Evolutionary conservation across 163 green algal species (phyloP).

Genomic region (Trebouxiophyceae sp.): DNA sequence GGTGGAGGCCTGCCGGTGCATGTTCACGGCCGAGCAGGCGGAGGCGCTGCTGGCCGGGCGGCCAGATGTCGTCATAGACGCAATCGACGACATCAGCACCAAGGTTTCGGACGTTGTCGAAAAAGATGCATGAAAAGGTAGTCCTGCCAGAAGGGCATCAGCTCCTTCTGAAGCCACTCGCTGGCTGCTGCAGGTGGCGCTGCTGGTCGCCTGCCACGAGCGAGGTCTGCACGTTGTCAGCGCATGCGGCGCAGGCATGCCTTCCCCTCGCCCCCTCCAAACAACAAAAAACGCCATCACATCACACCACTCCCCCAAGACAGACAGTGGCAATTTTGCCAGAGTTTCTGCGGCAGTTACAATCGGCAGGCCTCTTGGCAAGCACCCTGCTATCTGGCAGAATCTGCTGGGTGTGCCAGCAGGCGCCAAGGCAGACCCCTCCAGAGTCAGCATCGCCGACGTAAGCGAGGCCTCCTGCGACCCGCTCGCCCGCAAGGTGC

Average conservation of each 20-base stretch:
- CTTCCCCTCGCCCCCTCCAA: neutral
- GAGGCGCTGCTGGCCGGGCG: slow-evolving; percentile 66
- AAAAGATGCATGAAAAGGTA: too few species aligned
- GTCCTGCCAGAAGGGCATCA: too few species aligned
- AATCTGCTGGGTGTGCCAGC: slow-evolving; percentile 14
- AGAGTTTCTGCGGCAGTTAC: too few species aligned
- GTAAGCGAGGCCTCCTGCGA: slow-evolving; percentile 76
- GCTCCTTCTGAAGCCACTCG: too few species aligned
- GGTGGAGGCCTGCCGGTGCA: slow-evolving; percentile 67
- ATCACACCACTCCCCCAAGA: too few species aligned
- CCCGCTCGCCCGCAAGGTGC: slow-evolving; percentile 75
- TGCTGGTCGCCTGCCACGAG: slow-evolving; percentile 78
- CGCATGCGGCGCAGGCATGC: slow-evolving; percentile 53
- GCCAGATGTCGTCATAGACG: slow-evolving; percentile 91
- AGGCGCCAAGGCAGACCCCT: slow-evolving; percentile 90
- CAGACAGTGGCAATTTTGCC: too few species aligned
- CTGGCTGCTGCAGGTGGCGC: slow-evolving; percentile 45
- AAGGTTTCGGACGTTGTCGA: too few species aligned
- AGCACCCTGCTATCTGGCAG: too few species aligned
- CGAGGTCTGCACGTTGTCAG: slow-evolving; percentile 72
- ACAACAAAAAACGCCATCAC: neutral
- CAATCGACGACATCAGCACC: slow-evolving; percentile 99
- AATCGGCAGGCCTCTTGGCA: too few species aligned
- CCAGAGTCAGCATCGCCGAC: slow-evolving; percentile 81
- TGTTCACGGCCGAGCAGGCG: slow-evolving; percentile 75